Conservation (phyloP, 257 asterid species). For the Nicotiana knightiana region DNA sequence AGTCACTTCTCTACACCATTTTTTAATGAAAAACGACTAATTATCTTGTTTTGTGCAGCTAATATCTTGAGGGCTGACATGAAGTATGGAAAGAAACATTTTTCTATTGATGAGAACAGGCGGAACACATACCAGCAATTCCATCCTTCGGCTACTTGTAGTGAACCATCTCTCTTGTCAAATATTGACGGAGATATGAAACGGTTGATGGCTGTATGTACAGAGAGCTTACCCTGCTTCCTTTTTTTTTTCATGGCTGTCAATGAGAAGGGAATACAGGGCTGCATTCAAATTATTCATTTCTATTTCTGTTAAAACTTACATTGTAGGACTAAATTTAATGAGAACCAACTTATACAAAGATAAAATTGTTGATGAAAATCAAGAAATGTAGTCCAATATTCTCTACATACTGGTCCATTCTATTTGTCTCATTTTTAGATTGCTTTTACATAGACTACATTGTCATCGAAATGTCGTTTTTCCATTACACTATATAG, state of each 20-base stretch:
- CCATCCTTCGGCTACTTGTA: constrained; percentile 34
- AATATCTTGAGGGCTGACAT: constrained; percentile 82
- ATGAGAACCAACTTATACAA: neutral
- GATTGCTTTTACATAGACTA: neutral
- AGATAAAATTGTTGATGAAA: neutral
- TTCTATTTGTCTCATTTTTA: neutral
- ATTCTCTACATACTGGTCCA: neutral
- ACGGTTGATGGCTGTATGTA: constrained; percentile 58
- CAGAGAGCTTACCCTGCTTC: neutral
- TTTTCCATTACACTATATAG: neutral
- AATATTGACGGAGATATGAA: constrained; percentile 47
- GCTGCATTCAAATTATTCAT: neutral
- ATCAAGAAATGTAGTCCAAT: neutral
- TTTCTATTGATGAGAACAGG: constrained; percentile 67
- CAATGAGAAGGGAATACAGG: neutral
- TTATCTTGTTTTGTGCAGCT: constrained; percentile 42
- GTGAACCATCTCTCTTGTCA: constrained; percentile 29
- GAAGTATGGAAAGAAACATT: constrained; percentile 81
- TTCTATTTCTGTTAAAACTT: neutral
- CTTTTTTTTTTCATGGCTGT: neutral
- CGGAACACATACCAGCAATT: constrained; percentile 73
- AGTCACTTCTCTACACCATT: neutral
- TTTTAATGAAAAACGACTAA: neutral
- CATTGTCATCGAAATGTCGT: neutral
- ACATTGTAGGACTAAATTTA: neutral